A percentile compares a stretch with the other conserved stretches of the same genome.
These are phyloP conservation scores for Lentinula boryana DNA, from an alignment of 768 basidiomycete genomes.

Conservation along the genomic window DNA sequence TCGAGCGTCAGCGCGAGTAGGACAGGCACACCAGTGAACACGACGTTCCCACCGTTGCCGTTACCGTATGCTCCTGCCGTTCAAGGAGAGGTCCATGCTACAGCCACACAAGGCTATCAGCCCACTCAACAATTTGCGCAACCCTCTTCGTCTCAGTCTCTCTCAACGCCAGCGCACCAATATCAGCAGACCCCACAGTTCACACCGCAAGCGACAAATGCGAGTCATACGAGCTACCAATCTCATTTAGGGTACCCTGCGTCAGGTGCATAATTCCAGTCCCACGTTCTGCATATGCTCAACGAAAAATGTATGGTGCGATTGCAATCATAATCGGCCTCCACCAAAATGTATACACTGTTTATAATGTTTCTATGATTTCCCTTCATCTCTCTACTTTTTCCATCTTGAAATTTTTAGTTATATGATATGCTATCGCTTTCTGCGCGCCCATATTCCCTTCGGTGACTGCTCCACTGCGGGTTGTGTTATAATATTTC, in stretches of 20 bases:
- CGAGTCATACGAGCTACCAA: background rate
- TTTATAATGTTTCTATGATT: background rate
- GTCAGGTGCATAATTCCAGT: background rate
- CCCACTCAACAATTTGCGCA: background rate
- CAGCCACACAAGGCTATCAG: background rate
- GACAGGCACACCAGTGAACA: background rate
- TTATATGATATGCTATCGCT: conserved; percentile 4
- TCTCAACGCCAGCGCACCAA: background rate
- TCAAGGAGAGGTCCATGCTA: background rate
- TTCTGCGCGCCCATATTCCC: background rate
- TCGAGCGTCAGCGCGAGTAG: conserved; percentile 3
- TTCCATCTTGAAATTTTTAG: background rate
- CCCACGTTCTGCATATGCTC: background rate
- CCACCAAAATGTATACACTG: background rate
- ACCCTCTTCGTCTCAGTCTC: background rate
- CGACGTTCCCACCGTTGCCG: background rate
- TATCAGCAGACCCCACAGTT: background rate
- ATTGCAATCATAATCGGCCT: no score
- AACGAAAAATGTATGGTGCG: background rate
- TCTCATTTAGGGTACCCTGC: background rate
- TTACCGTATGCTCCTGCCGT: background rate
- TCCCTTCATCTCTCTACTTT: no score
- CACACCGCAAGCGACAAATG: background rate
- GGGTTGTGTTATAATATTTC: background rate
- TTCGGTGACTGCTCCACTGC: background rate